Base-by-base conservation (phyloP, 2,329 filamentous ascomycete species). In the Chaetomiaceae sp. region DNA sequence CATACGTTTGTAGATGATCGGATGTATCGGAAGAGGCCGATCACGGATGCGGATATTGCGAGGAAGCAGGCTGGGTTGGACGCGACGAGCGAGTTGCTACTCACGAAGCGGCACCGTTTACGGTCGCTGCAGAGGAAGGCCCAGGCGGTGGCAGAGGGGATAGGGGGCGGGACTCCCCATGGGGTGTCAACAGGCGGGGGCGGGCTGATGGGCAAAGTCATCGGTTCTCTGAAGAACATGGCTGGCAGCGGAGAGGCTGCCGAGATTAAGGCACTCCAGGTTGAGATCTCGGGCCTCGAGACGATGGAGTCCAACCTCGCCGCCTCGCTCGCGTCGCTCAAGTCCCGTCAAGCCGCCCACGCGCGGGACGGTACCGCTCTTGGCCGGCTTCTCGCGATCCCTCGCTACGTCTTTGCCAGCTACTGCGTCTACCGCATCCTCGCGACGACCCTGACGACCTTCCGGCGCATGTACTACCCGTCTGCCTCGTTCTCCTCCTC, bases 371-470 rank as follows among this genome's bases (percentile, higher is more conserved):
- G 83, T 29, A 92, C 89, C 0, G 68, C 78, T 0, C 56, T 84
- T 14, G 90, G 90, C 6, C 82, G 81, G 42, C 57, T 89, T 1
- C 68, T 89, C 34, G 75, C 85, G 23, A 66, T 81, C 14, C 84
- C 72, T 1, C 80, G 84, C 39, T 87, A 88, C 59, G 70, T 77
- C 20, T 95, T 95, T 68, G 85, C 88, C 50, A 59, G 87, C 45
- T 95, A 95, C 76, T 95, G 90, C 73, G 72, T 92, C 31, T 95
- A 94, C 71, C 87, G 90, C 50, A 87, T 95, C 59, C 68, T 81
- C 17, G 87, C 89, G 1, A 94, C 88, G 0, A 77, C 78, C 0
- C 65, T 91, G 5, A 85, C 87, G 1, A 85, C 83, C 1, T 60
- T 88, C 4, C 84, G 84, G 4, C 84, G 88, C 34, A 59, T 73